Percentiles rank a stretch among this genome's conserved stretches.
These are phyloP conservation scores for Adansonia rubrostipa DNA, from an alignment of 441 rosid species.

Conservation along the genomic window DNA sequence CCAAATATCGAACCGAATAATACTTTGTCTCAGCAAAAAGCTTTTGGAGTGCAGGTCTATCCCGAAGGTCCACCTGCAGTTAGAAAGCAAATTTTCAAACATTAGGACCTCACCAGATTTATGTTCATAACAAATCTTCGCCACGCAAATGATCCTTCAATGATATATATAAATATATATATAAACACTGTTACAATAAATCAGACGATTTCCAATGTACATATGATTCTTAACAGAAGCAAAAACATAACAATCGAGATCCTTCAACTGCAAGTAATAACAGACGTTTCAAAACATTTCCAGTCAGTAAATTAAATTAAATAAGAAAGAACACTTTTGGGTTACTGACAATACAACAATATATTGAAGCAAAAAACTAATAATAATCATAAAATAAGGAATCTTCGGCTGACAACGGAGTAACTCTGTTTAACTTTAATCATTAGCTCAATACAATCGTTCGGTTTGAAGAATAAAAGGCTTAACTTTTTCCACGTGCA, in stretches of 20 bases:
- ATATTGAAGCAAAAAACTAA: neutral
- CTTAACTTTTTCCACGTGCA: conserved; percentile 17
- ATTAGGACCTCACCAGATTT: conserved; percentile 23
- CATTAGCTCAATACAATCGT: neutral
- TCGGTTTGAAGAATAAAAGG: neutral
- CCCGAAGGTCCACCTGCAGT: conserved; percentile 83
- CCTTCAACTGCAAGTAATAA: neutral
- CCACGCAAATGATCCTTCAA: neutral
- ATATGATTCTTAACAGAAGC: too few species aligned
- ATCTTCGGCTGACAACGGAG: conserved; percentile 13
- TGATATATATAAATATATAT: neutral
- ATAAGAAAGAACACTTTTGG: neutral
- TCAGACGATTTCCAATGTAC: neutral
- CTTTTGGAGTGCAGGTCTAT: conserved; percentile 74
- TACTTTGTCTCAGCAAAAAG: conserved; percentile 73
- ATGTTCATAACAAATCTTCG: neutral
- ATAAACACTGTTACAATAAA: neutral
- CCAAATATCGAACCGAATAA: conserved; percentile 8
- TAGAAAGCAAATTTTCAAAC: conserved; percentile 28
- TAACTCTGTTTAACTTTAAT: neutral
- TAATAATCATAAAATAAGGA: neutral
- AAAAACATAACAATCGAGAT: neutral
- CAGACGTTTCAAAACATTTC: neutral
- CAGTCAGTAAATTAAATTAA: neutral
- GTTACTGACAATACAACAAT: neutral